Evolutionary conservation across 2,329 filamentous ascomycete species (phyloP), one percentile per base, ranked within the genome.

Genomic region (Coniochaeta pulveracea): DNA sequence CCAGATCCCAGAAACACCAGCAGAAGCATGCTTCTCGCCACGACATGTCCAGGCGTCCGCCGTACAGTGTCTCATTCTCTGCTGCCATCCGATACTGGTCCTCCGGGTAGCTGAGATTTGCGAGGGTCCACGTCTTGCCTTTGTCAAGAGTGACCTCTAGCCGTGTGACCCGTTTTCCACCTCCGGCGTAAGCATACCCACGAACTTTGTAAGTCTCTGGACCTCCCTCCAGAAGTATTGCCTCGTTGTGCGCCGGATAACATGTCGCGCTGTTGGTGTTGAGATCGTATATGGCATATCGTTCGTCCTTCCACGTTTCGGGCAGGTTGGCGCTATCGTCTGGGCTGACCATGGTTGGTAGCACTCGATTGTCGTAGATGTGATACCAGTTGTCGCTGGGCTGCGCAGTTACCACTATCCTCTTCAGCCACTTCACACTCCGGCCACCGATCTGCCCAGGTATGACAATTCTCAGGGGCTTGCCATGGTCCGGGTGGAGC

Each of bases 321-420:
- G 76, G 72, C 34, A 86, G 64, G 40, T 80, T 72, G 2, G 78
- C 77, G 37, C 83, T 80, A 50, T 80, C 78, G 44, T 93, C 85
- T 1, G 88, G 85, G 9, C 78, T 80, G 11, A 94, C 68, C 69
- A 78, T 88, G 0, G 85, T 93, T 43, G 88, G 88, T 24, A 95
- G 59, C 2, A 95, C 85, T 37, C 85, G 67, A 51, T 95, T 95
- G 53, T 95, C 88, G 55, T 91, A 88, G 40, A 93, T 85, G 54
- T 95, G 88, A 47, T 94, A 94, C 85, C 85, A 93, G 49, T 93
- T 94, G 41, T 89, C 80, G 49, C 85, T 93, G 1, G 86, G 85
- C 16, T 68, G 63, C 8, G 77, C 71, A 0, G 85, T 89, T 33
- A 95, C 55, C 26, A 86, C 80, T 39, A 95, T 69, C 42, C 68